Percentiles rank a stretch among this genome's conserved stretches.
Conservation (phyloP, 116 monocot species). For the Phalaenopsis hybrid region DNA sequence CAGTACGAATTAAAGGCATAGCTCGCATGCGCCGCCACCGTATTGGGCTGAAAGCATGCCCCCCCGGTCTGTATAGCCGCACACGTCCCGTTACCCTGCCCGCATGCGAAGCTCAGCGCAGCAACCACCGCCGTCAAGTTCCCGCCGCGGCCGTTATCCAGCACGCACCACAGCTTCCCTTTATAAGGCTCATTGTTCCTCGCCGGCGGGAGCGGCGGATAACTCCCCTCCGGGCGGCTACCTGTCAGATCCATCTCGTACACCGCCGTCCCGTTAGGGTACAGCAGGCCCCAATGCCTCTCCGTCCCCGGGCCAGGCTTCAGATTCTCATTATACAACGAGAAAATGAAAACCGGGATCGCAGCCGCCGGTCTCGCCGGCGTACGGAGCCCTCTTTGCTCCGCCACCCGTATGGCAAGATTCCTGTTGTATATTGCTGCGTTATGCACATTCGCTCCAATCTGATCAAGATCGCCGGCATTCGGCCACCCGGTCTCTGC, state of each 20-base stretch:
- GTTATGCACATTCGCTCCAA: conserved; percentile 65
- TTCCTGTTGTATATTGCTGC: conserved; percentile 72
- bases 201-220: conserved; percentile 44
- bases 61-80: conserved; percentile 39
- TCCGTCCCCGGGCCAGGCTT: conserved; percentile 78
- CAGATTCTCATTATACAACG: conserved; percentile 74
- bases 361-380: conserved; percentile 42
- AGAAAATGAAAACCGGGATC: conserved; percentile 67
- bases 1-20: conserved; percentile 76
- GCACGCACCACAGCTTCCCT: conserved; percentile 60
- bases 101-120: conserved; percentile 71
- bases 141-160: conserved; percentile 7
- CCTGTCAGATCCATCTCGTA: conserved; percentile 67
- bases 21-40: conserved; percentile 36
- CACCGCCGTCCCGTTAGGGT: conserved; percentile 49
- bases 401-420: conserved; percentile 37
- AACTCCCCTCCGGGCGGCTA: conserved; percentile 4
- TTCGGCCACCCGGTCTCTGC: conserved; percentile 95
- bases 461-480: conserved; percentile 67
- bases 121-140: conserved; percentile 42
- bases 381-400: conserved; percentile 38
- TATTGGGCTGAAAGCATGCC: conserved; percentile 34
- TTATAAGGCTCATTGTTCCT: conserved; percentile 49
- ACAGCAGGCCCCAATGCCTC: conserved; percentile 79
- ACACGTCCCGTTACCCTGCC: conserved; percentile 73